A percentile compares a stretch with the other conserved stretches of the same genome.
phyloP scores from a whole-genome alignment of 108 stramenopile species.

The Craspedostauros australis region DNA sequence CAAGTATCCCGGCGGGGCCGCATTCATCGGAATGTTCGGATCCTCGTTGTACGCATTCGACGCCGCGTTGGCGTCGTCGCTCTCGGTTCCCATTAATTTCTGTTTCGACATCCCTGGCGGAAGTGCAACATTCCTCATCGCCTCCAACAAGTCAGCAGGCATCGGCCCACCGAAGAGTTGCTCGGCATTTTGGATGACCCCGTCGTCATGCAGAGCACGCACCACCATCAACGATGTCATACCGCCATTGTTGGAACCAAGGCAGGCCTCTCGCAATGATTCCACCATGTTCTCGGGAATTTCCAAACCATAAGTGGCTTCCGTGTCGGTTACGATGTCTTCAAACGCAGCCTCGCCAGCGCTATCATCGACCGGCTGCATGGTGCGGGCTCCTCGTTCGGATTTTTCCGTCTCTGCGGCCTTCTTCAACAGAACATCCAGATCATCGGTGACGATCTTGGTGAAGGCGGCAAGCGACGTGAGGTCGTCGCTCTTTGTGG shows the following conservation, averaged over 20 bases:
- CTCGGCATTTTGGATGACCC: constrained; percentile 5
- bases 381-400: too few relatives aligned
- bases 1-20: too few relatives aligned
- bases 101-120: constrained; percentile 10
- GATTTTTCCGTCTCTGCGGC: not conserved
- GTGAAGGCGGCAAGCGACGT: not conserved
- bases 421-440: constrained; percentile 7
- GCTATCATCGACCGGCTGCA: constrained; percentile 2
- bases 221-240: constrained; percentile 4
- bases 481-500: constrained; percentile 2
- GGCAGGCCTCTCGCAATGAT: not conserved
- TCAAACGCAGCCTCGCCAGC: constrained; percentile 7
- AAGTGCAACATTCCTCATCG: constrained; percentile 7
- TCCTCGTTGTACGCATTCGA: too few relatives aligned
- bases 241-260: too few relatives aligned
- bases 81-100: not conserved
- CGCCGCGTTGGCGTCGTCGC: not conserved
- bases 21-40: too few relatives aligned
- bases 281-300: constrained; percentile 3
- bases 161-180: not conserved
- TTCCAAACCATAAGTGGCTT: constrained; percentile 17
- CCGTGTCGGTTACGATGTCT: constrained; percentile 8
- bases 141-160: constrained; percentile 5
- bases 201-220: constrained; percentile 6
- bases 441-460: constrained; percentile 2